phyloP scores from a whole-genome alignment of 148 eudicot species.

The Arbutus unedo region DNA sequence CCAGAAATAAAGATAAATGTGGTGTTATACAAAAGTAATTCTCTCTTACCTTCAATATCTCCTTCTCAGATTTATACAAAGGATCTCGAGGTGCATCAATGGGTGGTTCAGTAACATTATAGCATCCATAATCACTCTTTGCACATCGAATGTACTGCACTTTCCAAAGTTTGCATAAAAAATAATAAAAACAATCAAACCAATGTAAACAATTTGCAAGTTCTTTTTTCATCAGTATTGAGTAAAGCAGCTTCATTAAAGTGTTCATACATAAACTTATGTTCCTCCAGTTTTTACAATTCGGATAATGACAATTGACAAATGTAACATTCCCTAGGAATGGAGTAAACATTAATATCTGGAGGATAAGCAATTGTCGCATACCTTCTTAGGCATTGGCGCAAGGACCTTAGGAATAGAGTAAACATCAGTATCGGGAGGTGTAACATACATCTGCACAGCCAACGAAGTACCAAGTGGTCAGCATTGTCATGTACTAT shows the following conservation, averaged over 20 bases:
- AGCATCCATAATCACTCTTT: conserved; percentile 86
- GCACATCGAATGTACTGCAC: conserved; percentile 93
- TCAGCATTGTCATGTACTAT: too few species aligned
- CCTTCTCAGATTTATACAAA: conserved; percentile 85
- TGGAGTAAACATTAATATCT: too few species aligned
- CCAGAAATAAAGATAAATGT: neutral
- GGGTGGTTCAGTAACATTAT: conserved; percentile 92
- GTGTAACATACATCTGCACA: conserved; percentile 91
- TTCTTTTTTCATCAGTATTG: neutral
- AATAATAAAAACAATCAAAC: neutral
- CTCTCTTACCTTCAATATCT: conserved; percentile 62
- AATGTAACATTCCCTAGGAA: too few species aligned
- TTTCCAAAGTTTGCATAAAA: neutral
- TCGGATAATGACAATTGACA: neutral
- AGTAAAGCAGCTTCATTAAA: neutral
- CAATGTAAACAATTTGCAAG: neutral
- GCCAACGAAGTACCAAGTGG: conserved; percentile 12
- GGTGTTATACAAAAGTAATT: neutral
- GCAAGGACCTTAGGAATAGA: conserved; percentile 91
- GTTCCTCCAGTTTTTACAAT: neutral
- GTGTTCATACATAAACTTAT: neutral
- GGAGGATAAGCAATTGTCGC: too few species aligned
- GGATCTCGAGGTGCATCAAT: conserved; percentile 98
- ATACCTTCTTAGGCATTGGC: conserved; percentile 94
- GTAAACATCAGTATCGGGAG: conserved; percentile 93